Evolutionary conservation across 2,329 filamentous ascomycete genomes (phyloP).

Genomic region (Malbranchea cinnamomea): DNA sequence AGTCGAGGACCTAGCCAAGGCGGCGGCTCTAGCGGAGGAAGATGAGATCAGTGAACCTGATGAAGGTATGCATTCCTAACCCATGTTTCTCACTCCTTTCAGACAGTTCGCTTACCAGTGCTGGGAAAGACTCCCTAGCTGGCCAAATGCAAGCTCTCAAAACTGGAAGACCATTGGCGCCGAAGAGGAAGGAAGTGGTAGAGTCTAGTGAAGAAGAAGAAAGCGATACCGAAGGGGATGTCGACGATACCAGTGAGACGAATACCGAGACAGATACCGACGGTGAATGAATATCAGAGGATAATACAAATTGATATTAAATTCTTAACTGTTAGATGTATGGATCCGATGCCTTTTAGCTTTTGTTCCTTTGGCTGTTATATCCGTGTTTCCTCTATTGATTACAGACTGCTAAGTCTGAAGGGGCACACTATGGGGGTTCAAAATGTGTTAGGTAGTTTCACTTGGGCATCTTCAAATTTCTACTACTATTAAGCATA

Average conservation of each 20-base stretch:
- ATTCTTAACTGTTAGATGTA: too few relatives aligned
- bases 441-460: too few relatives aligned
- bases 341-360: too few relatives aligned
- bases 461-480: too few relatives aligned
- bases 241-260: slow-evolving; percentile 40
- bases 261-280: slow-evolving; percentile 68
- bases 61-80: slow-evolving; percentile 53
- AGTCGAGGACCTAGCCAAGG: slow-evolving; percentile 80
- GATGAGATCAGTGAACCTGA: slow-evolving; percentile 97
- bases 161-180: slow-evolving; percentile 41
- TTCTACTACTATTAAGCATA: too few relatives aligned
- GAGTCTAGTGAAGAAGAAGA: slow-evolving; percentile 51
- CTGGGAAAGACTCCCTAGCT: slow-evolving; percentile 58
- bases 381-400: too few relatives aligned
- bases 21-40: slow-evolving; percentile 62
- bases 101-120: slow-evolving; percentile 13
- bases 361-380: too few relatives aligned
- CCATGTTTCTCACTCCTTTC: slow-evolving; percentile 6
- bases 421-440: too few relatives aligned
- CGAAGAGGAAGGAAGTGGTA: slow-evolving; percentile 42
- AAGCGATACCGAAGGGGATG: slow-evolving; percentile 50
- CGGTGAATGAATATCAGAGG: slow-evolving; percentile 35
- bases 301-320: too few relatives aligned
- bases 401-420: too few relatives aligned
- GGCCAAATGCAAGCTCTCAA: slow-evolving; percentile 84